Base-by-base conservation (phyloP, 768 basidiomycete species). In the Boletus rubescentipes region DNA sequence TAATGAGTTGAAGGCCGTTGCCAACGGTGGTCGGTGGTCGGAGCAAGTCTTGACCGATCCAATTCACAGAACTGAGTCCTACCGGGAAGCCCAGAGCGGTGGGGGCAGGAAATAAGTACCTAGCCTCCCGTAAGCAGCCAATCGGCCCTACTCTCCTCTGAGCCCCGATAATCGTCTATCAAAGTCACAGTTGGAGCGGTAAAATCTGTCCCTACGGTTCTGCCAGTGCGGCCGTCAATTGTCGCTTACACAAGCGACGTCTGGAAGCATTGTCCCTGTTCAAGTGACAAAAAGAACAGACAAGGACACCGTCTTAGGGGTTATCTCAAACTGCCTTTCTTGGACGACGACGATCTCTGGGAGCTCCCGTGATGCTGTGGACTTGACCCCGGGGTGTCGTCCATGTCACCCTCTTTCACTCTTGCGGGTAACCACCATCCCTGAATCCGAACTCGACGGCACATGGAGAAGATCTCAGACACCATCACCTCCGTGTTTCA, bases 381-480 rank as follows among this genome's bases (percentile, higher is more conserved):
- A 38, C 11, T 16, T 16, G 26, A 15, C 14, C 35, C 23, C 8
- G 23, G 46, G n/a, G n/a, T n/a, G n/a, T n/a, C 26, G 20, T 30
- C 15, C 31, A 9, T 54, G 20, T 7, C 30, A 51, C 18, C 32
- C 30, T 36, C 23, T 21, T 8, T 16, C 26, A 10, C 47, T 8
- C 29, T 23, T 5, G 31, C 20, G 11, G n/a, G 16, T 20, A 2
- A n/a, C 29, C 30, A 29, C 6, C 26, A 26, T 26, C 29, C 49
- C n/a, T 6, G 21, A 21, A 46, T 10, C 31, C 16, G 20, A 3
- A 15, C 32, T 9, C 21, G 7, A 48, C 5, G 23, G 10, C n/a
- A 2, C 5, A 58, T 68, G 68, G 58, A 70, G 14, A 68, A 41
- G 53, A 11, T 70, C 26, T 64, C 61, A 9, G 67, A 68, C 51